Conservation (phyloP, 2,329 filamentous ascomycete species). For the Colletotrichum abscissum region DNA sequence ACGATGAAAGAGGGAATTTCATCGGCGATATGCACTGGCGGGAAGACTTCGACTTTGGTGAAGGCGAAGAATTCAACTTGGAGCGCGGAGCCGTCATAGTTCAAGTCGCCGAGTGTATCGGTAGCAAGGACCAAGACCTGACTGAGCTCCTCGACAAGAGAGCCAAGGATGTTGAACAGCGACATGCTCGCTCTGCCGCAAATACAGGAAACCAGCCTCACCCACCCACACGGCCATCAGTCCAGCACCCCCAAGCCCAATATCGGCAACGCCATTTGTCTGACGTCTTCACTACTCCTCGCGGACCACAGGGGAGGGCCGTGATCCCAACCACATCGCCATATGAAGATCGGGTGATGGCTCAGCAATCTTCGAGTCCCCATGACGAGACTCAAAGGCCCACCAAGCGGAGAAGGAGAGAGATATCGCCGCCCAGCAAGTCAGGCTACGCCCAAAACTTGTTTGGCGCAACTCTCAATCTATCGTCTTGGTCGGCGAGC, state of each 20-base stretch:
- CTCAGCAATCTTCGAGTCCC: conserved; percentile 39
- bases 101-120: conserved; percentile 82
- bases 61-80: conserved; percentile 85
- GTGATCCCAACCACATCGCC: conserved; percentile 69
- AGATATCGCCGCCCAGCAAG: conserved; percentile 54
- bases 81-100: conserved; percentile 82
- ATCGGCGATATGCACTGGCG: conserved; percentile 89
- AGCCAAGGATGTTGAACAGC: conserved; percentile 64
- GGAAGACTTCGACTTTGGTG: conserved; percentile 73
- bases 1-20: conserved; percentile 82
- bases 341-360: conserved; percentile 66
- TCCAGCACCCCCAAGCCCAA: conserved; percentile 39
- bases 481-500: conserved; percentile 41
- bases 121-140: conserved; percentile 80
- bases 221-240: conserved; percentile 33
- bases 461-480: conserved; percentile 58
- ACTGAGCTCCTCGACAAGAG: conserved; percentile 79
- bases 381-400: conserved; percentile 43
- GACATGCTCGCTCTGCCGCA: conserved; percentile 49
- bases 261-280: conserved; percentile 52
- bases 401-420: conserved; percentile 54
- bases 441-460: conserved; percentile 62
- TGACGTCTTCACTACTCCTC: conserved; percentile 72
- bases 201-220: conserved; percentile 40
- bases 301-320: conserved; percentile 55